A percentile compares a stretch with the other conserved stretches of the same genome.
Evolutionary conservation across 345 rosid species (phyloP).

Genomic region (Hibiscus tridactylites): DNA sequence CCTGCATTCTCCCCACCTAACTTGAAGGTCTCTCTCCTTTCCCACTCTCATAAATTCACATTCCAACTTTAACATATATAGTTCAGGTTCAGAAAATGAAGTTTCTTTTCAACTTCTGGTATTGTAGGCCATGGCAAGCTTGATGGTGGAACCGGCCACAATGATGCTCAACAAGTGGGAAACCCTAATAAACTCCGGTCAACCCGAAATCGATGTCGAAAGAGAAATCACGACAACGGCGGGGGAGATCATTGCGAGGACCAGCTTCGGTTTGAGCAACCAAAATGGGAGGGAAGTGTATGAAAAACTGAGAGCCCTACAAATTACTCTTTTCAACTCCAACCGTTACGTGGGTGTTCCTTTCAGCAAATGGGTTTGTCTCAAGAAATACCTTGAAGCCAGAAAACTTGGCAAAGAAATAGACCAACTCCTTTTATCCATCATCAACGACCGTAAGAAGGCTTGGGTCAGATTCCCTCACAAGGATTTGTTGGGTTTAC

Average conservation of each 20-base stretch:
- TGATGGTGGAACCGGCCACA: conserved; percentile 74
- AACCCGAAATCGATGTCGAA: conserved; percentile 56
- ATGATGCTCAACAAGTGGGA: conserved; percentile 72
- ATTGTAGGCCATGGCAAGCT: conserved; percentile 55
- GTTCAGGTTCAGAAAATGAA: neutral
- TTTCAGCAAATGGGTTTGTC: conserved; percentile 41
- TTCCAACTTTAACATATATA: no score
- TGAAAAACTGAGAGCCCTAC: conserved; percentile 64
- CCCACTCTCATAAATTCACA: neutral
- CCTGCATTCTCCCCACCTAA: conserved; percentile 77
- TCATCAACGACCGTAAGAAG: conserved; percentile 41
- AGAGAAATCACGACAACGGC: conserved; percentile 62
- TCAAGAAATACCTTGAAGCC: conserved; percentile 42
- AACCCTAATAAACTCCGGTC: conserved; percentile 36
- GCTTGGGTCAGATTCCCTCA: conserved; percentile 12
- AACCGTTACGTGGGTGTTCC: conserved; percentile 89
- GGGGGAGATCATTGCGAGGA: conserved; percentile 75
- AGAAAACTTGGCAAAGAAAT: conserved; percentile 58
- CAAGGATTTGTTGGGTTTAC: conserved; percentile 54
- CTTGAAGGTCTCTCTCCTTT: conserved; percentile 37
- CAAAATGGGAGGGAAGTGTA: conserved; percentile 46
- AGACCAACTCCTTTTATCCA: conserved; percentile 48
- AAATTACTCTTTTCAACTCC: conserved; percentile 56
- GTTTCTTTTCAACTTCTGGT: neutral
- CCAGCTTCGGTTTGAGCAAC: conserved; percentile 65